phyloP scores from a whole-genome alignment of 192 early-diverging fungal species.

The Mortierella alpina region DNA sequence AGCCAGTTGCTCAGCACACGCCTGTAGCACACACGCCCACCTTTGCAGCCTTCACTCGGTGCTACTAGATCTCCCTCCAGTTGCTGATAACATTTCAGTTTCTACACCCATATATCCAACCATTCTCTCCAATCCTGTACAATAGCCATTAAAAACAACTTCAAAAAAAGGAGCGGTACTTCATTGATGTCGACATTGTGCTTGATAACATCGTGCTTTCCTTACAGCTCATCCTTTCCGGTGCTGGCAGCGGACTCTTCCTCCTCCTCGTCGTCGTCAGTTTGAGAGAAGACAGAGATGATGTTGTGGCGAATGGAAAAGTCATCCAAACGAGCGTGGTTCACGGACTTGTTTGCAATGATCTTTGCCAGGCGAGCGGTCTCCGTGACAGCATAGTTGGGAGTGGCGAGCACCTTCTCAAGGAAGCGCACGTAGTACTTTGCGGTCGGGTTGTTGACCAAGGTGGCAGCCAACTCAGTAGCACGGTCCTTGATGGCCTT shows the following conservation, averaged over 20 bases:
- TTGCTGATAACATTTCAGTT: background rate
- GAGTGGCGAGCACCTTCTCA: conserved; percentile 81
- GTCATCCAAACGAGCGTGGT: conserved; percentile 80
- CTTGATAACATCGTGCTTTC: background rate
- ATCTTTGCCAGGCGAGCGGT: conserved; percentile 85
- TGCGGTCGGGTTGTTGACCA: conserved; percentile 53
- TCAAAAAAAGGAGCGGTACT: background rate
- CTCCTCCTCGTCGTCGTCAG: no score
- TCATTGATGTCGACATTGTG: no score
- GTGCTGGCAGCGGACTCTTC: background rate
- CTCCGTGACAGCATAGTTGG: conserved; percentile 83
- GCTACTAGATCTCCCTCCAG: background rate
- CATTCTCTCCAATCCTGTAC: background rate
- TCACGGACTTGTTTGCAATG: conserved; percentile 72
- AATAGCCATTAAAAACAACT: background rate
- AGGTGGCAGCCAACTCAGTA: conserved; percentile 58
- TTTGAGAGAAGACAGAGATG: conserved; percentile 51
- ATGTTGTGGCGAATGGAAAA: conserved; percentile 92
- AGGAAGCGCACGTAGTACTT: conserved; percentile 93
- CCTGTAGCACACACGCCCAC: no score
- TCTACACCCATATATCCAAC: background rate
- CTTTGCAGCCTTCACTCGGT: background rate
- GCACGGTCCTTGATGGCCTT: conserved; percentile 64
- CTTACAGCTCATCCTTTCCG: conserved; percentile 47
- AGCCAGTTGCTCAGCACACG: no score